Evolutionary conservation across 805 yeast species (phyloP), one percentile per base, ranked within the genome.

Genomic region (Candida dendrica): DNA sequence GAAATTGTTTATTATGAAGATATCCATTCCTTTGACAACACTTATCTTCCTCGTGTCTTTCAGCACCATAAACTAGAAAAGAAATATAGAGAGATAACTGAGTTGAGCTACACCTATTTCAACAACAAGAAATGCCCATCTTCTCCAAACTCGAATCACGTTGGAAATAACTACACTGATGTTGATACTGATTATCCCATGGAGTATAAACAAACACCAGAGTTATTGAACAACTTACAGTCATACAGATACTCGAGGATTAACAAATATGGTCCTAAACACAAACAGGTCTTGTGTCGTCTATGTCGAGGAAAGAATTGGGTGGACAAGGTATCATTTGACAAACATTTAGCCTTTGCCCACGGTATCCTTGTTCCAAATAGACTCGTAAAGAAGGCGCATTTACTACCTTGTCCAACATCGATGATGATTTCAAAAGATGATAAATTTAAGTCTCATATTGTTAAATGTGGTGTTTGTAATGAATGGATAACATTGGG

Each of bases 291-390:
- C 18, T 37, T 56, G 30, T 56, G 60, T 42, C 52, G 58, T 6
- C 42, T 54, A n/a, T 56, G 60, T 37, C 46, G 53, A 18, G 60
- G 60, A 3, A 39, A 44, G 20, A 50, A 54, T 34, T 54, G 60
- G 60, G 27, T 54, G 6, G 26, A 35, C 3, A 53, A 46, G 35
- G 1, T 5, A 3, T 29, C 45, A 2, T 49, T 44, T 33, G 34
- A 41, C 3, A 41, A 44, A 3, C 60, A 56, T 44, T 39, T 55
- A 31, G 47, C 52, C 14, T 41, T 54, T 16, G 48, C 55, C 1
- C 60, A 56, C 46, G 60, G 60, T n/a, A 41, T 56, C 15, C n/a
- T 37, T 3, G 31, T 38, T 13, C 30, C 40, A 20, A 13, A 8
- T 38, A 34, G 8, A 41, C 8, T 27, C 8, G n/a, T 27, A 6